Percentiles rank a stretch among this genome's conserved stretches.
Conservation (phyloP, 139 green algal species). For the Coccomyxa sp. region DNA sequence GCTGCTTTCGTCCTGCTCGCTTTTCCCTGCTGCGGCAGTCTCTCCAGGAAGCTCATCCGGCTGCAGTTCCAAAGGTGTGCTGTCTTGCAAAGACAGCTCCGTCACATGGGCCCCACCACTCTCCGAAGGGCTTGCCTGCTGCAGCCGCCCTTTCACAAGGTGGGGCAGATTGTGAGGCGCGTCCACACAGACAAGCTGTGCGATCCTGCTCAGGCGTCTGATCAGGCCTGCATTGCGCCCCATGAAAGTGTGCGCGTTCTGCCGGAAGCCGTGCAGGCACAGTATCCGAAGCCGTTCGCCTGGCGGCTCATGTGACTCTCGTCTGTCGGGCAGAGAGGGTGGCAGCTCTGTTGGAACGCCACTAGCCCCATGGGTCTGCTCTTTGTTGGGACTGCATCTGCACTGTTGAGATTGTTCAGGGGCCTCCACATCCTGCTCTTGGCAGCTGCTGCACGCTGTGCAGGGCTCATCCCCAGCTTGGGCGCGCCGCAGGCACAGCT, state of each 20-base stretch:
- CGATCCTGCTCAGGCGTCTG: slow-evolving; percentile 52
- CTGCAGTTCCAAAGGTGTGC: not conserved
- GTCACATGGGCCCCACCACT: not conserved
- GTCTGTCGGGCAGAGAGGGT: not conserved
- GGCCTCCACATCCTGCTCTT: not conserved
- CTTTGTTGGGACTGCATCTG: not conserved
- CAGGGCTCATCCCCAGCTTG: slow-evolving; percentile 24
- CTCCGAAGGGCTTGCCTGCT: too few relatives aligned
- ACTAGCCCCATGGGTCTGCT: not conserved
- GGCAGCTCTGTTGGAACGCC: not conserved
- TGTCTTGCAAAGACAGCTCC: not conserved
- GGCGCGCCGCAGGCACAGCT: too few relatives aligned
- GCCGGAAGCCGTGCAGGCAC: slow-evolving; percentile 87
- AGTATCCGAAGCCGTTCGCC: slow-evolving; percentile 59
- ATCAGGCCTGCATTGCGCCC: slow-evolving; percentile 56
- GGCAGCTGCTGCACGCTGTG: not conserved
- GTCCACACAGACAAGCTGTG: slow-evolving; percentile 77
- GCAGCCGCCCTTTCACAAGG: slow-evolving; percentile 18
- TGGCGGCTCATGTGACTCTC: too few relatives aligned
- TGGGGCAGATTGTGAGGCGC: slow-evolving; percentile 70
- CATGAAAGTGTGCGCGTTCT: slow-evolving; percentile 47
- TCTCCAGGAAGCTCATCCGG: not conserved
- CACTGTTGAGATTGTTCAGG: not conserved
- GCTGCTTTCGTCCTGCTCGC: not conserved
- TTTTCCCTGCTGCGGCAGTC: not conserved